A percentile compares a stretch with the other conserved stretches of the same genome.
Conservation (phyloP, 2,329 filamentous ascomycete species). For the Emericellopsis cladophorae region DNA sequence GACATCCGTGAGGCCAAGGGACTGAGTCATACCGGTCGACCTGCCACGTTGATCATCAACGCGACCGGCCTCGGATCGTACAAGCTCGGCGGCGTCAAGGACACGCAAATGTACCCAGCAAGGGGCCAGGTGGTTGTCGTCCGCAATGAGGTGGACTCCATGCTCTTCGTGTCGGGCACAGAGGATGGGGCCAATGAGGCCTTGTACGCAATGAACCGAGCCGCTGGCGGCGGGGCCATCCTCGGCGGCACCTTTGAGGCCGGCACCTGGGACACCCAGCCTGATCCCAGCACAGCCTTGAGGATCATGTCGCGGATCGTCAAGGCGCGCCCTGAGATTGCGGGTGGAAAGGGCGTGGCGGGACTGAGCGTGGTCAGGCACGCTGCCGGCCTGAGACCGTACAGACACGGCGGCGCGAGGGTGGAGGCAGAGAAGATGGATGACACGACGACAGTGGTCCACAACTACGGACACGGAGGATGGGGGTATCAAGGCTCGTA, state of each 20-base stretch:
- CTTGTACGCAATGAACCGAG: slow-evolving; percentile 65
- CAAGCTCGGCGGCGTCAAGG: slow-evolving; percentile 56
- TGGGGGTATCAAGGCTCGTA: slow-evolving; percentile 65
- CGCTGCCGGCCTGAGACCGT: slow-evolving; percentile 62
- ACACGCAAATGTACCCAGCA: slow-evolving; percentile 48
- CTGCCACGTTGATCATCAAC: slow-evolving; percentile 53
- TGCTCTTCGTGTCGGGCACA: slow-evolving; percentile 52
- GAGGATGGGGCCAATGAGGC: slow-evolving; percentile 58
- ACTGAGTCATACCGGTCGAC: slow-evolving; percentile 39
- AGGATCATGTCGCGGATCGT: slow-evolving; percentile 64
- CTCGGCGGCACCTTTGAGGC: slow-evolving; percentile 67
- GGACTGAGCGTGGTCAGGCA: slow-evolving; percentile 63
- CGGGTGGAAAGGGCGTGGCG: slow-evolving; percentile 49
- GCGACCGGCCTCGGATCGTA: slow-evolving; percentile 55
- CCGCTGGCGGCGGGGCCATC: slow-evolving; percentile 58
- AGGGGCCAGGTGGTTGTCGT: slow-evolving; percentile 66
- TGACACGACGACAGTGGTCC: slow-evolving; percentile 40
- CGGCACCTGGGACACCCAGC: slow-evolving; percentile 58
- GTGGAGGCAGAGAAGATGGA: slow-evolving; percentile 46
- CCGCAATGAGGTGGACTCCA: slow-evolving; percentile 51
- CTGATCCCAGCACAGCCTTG: slow-evolving; percentile 57
- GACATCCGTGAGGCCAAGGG: slow-evolving; percentile 49
- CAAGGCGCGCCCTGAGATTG: slow-evolving; percentile 46
- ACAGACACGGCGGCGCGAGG: slow-evolving; percentile 55
- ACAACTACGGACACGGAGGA: slow-evolving; percentile 69